Percentiles rank a stretch among this genome's conserved stretches.
Conservation (phyloP, 441 rosid species). For the Euphorbia schlechtendalii region DNA sequence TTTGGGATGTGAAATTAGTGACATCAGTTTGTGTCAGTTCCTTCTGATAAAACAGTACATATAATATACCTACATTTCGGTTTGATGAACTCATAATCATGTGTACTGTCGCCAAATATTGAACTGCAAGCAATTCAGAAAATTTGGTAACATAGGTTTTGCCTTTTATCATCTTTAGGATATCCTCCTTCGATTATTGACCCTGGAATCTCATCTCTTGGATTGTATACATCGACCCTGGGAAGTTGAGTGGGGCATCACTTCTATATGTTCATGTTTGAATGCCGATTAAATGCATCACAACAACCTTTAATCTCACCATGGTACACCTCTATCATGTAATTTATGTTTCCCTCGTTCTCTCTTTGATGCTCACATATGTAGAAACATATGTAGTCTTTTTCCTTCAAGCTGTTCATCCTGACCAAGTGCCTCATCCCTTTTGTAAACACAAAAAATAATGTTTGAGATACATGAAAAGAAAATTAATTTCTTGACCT, state of each 20-base stretch:
- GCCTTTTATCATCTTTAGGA: slow-evolving; percentile 19
- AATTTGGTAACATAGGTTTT: slow-evolving; percentile 13
- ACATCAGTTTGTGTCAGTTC: slow-evolving; percentile 21
- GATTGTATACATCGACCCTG: slow-evolving; percentile 6
- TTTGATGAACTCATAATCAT: no score
- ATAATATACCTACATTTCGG: slow-evolving; percentile 8
- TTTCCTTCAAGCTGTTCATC: slow-evolving; percentile 23
- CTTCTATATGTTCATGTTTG: no score
- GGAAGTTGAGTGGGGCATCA: slow-evolving; percentile 22
- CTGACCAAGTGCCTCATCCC: slow-evolving; percentile 26
- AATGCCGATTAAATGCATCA: no score
- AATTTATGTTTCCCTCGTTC: slow-evolving; percentile 7
- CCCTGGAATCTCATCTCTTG: slow-evolving; percentile 22
- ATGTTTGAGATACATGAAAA: no score
- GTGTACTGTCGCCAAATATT: neutral
- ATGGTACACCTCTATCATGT: slow-evolving; percentile 23
- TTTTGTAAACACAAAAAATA: slow-evolving; percentile 20
- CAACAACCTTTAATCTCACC: no score
- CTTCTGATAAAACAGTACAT: slow-evolving; percentile 16
- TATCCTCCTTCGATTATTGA: slow-evolving; percentile 12
- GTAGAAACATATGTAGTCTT: slow-evolving; percentile 23
- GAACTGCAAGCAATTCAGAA: slow-evolving; percentile 7
- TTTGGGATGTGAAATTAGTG: no score
- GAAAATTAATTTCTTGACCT: no score
- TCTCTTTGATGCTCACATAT: slow-evolving; percentile 11